Evolutionary conservation across 1,284 basidiomycete genomes (phyloP).

Genomic region (Naganishia albida): DNA sequence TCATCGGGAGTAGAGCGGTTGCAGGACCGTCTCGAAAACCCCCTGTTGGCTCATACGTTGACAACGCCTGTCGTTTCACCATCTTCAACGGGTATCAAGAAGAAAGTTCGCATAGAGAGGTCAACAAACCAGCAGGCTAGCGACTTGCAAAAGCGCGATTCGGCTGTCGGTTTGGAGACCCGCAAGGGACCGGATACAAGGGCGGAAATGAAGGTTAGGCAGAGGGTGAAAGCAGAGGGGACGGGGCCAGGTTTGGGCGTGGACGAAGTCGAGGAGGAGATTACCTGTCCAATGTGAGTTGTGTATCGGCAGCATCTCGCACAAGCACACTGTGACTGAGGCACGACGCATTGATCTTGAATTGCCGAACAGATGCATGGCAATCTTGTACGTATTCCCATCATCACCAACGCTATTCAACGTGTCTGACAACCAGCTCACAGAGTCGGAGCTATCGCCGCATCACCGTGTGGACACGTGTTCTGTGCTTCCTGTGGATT

Average conservation of each 20-base stretch:
- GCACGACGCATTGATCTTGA: background rate
- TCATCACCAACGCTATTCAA: no score
- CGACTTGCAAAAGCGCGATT: no score
- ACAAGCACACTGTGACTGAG: background rate
- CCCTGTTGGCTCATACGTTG: no score
- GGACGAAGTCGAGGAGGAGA: slow-evolving; percentile 26
- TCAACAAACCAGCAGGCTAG: no score
- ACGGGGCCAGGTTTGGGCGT: background rate
- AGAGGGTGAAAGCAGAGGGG: background rate
- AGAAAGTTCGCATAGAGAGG: background rate
- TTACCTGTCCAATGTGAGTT: slow-evolving; percentile 28
- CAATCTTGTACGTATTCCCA: background rate
- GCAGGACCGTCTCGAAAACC: no score
- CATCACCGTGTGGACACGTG: slow-evolving; percentile 20
- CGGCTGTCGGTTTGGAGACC: no score
- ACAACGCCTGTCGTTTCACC: no score
- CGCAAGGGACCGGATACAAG: background rate
- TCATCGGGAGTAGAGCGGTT: no score
- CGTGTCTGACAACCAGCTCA: background rate
- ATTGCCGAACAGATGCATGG: slow-evolving; percentile 15
- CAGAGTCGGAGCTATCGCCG: slow-evolving; percentile 23
- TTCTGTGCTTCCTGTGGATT: slow-evolving; percentile 17
- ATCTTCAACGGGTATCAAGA: no score
- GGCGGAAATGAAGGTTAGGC: background rate
- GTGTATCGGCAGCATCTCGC: background rate